phyloP scores from a whole-genome alignment of 164 flowering plant species.

The Vitis riparia region DNA sequence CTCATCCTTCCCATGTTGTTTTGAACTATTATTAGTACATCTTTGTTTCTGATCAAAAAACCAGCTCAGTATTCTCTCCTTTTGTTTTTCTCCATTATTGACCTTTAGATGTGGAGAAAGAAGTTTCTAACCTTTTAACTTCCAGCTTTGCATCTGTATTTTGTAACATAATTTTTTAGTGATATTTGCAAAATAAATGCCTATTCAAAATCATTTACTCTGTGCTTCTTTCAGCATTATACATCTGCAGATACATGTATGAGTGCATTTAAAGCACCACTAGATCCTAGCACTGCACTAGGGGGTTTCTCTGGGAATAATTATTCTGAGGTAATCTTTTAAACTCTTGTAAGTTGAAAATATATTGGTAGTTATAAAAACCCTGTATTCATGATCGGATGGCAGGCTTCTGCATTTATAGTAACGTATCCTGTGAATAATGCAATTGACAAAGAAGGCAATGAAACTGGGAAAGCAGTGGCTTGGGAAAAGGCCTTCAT shows the following conservation, averaged over 20 bases:
- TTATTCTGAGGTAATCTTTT: slow-evolving; percentile 66
- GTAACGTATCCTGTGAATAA: slow-evolving; percentile 93
- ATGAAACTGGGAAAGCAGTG: slow-evolving; percentile 68
- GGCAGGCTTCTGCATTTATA: slow-evolving; percentile 95
- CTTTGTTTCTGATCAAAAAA: no score
- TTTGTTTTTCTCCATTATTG: no score
- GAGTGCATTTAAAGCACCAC: slow-evolving; percentile 95
- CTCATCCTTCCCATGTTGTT: no score
- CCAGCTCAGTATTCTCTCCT: no score
- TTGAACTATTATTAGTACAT: no score
- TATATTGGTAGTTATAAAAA: slow-evolving; percentile 8
- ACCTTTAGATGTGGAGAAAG: no score
- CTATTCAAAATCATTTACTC: not conserved
- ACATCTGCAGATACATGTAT: slow-evolving; percentile 73
- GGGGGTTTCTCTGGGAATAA: slow-evolving; percentile 88
- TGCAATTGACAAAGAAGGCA: slow-evolving; percentile 53
- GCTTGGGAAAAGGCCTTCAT: slow-evolving; percentile 99
- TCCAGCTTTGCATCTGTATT: no score
- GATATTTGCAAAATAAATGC: not conserved
- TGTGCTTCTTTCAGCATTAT: slow-evolving; percentile 58
- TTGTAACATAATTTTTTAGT: not conserved
- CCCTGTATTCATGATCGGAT: slow-evolving; percentile 11
- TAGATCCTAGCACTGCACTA: slow-evolving; percentile 89
- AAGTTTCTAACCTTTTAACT: no score
- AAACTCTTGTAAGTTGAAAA: not conserved